Evolutionary conservation across 129 eudicot genomes (phyloP).

Genomic region (Gnaphalium uliginosum): DNA sequence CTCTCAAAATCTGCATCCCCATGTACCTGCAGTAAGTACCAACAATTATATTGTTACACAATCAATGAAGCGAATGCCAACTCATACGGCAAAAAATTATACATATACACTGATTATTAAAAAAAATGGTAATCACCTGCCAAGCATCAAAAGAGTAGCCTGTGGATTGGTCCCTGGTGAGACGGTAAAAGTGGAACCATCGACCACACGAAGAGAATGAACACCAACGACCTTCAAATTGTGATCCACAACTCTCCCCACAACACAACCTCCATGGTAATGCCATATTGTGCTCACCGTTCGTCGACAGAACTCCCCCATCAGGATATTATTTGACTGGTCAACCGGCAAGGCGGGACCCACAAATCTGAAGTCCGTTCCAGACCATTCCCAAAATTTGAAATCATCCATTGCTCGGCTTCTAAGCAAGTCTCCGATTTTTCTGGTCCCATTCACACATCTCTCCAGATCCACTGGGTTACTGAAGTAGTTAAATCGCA

Average conservation of each 20-base stretch:
- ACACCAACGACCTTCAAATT: slow-evolving; percentile 61
- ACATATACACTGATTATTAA: not conserved
- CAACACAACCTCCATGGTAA: slow-evolving; percentile 91
- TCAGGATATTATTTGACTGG: slow-evolving; percentile 37
- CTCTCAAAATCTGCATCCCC: slow-evolving; percentile 56
- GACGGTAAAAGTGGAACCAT: slow-evolving; percentile 68
- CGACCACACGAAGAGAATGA: slow-evolving; percentile 70
- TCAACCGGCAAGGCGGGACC: slow-evolving; percentile 77
- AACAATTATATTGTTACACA: not conserved
- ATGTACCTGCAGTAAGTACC: slow-evolving; percentile 42
- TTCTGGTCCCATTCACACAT: slow-evolving; percentile 67
- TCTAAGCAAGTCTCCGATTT: slow-evolving; percentile 53
- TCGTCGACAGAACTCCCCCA: slow-evolving; percentile 72
- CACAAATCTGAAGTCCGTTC: slow-evolving; percentile 63
- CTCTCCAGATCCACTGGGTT: slow-evolving; percentile 50
- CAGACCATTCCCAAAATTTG: slow-evolving; percentile 62
- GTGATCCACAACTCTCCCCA: slow-evolving; percentile 78
- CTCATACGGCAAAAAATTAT: not conserved
- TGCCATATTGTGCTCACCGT: slow-evolving; percentile 97
- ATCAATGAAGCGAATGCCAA: not conserved
- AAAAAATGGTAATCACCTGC: slow-evolving; percentile 11
- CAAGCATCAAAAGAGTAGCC: slow-evolving; percentile 70
- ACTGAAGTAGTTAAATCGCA: slow-evolving; percentile 69
- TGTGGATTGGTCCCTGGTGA: slow-evolving; percentile 98
- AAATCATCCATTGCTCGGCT: slow-evolving; percentile 75